Evolutionary conservation across 2,329 filamentous ascomycete genomes (phyloP).

Genomic region (Venturia carpophila): DNA sequence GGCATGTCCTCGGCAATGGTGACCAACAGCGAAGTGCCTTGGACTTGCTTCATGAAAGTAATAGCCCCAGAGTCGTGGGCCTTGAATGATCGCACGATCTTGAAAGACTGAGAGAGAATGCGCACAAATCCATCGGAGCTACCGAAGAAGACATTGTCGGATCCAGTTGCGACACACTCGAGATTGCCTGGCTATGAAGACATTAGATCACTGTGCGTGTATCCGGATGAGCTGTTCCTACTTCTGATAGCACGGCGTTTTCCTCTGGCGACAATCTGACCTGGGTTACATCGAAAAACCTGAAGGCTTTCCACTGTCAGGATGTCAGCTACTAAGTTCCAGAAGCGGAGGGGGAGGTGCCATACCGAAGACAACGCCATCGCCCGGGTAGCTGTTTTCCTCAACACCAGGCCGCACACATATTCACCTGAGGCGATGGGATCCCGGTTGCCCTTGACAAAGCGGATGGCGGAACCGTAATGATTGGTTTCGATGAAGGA

Average conservation of each 20-base stretch:
- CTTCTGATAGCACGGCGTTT: slow-evolving; percentile 69
- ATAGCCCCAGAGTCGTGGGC: slow-evolving; percentile 75
- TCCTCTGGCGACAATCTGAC: slow-evolving; percentile 75
- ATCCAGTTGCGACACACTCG: slow-evolving; percentile 75
- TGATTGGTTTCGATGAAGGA: background rate
- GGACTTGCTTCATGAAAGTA: slow-evolving; percentile 86
- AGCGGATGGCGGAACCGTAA: background rate
- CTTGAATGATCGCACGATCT: slow-evolving; percentile 75
- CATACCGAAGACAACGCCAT: slow-evolving; percentile 10
- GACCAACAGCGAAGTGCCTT: slow-evolving; percentile 76
- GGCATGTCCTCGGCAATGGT: slow-evolving; percentile 84
- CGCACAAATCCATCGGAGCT: slow-evolving; percentile 78
- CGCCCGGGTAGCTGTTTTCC: background rate
- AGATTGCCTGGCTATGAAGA: slow-evolving; percentile 52
- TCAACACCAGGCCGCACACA: background rate
- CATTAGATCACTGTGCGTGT: slow-evolving; percentile 14
- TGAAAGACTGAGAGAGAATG: slow-evolving; percentile 81
- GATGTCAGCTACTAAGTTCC: background rate
- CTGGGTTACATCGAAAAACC: slow-evolving; percentile 94
- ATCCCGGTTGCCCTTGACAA: background rate
- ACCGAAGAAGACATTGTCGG: slow-evolving; percentile 82
- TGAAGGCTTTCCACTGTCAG: slow-evolving; percentile 96
- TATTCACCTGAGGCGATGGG: background rate
- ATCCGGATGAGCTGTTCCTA: slow-evolving; percentile 37
- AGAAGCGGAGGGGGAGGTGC: background rate